Percentiles rank a stretch among this genome's conserved stretches.
Conservation (phyloP, 139 green algal species). For the Closterium sp. region DNA sequence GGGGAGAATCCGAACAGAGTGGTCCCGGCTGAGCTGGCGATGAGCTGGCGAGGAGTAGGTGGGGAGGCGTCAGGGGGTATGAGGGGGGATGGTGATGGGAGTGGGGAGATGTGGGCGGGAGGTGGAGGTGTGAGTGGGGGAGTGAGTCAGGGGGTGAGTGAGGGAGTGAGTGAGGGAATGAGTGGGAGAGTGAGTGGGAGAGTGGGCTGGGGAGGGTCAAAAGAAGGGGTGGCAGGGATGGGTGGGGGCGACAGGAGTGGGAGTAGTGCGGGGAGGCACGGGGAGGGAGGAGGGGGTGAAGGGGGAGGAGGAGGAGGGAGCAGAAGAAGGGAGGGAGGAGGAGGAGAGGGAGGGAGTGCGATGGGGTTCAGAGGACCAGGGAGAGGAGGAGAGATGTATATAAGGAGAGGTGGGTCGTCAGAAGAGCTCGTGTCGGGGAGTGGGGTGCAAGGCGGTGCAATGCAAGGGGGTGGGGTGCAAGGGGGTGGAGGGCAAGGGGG, state of each 20-base stretch:
- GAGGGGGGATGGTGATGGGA: slow-evolving; percentile 27
- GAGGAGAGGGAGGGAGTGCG: background rate
- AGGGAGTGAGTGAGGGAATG: background rate
- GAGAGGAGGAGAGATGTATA: background rate
- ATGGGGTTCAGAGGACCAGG: background rate
- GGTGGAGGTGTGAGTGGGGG: too few relatives aligned
- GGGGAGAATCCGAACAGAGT: background rate
- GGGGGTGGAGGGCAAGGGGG: background rate
- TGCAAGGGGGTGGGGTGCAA: background rate
- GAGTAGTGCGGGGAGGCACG: background rate
- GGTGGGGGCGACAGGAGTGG: background rate
- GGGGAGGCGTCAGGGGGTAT: slow-evolving; percentile 1
- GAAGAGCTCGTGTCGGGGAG: background rate
- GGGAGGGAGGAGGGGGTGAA: background rate
- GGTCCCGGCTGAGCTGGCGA: background rate
- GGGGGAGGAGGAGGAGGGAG: background rate
- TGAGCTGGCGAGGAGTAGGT: background rate
- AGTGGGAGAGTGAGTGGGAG: background rate
- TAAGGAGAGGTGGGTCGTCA: background rate
- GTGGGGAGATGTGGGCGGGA: slow-evolving; percentile 13
- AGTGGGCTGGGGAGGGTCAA: background rate
- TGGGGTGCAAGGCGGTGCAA: background rate
- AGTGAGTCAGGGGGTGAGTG: background rate
- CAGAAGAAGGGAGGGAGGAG: background rate
- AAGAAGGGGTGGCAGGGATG: background rate